Base-by-base conservation (phyloP, 371 early-diverging fungal species). In the Mortierella sp. region DNA sequence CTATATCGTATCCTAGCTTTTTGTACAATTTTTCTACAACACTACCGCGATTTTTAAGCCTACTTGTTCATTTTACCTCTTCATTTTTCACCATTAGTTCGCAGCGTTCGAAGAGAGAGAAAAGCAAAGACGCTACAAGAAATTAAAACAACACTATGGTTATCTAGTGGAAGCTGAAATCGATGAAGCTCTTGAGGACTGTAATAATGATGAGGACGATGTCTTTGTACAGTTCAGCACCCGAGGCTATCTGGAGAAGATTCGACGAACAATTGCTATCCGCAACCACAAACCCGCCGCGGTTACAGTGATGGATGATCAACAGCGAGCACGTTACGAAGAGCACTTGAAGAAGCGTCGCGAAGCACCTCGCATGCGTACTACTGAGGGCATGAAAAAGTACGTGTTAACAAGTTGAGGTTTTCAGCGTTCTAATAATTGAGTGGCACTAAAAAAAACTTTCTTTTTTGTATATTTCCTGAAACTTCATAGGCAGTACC, bases 151-250 rank as follows among this genome's bases (percentile, higher is more conserved):
- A 24, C 89, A 95, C 67, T 95, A 91, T 81, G 90, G 90, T 33
- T 92, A 94, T 74, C 77, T 97, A 33, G 86, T 88, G 0, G 88
- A 89, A 66, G 95, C 95, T 70, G 97, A 97, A 86, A 92, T 97
- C 36, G 84, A 88, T 58, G 90, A 91, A 61, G 94, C 95, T 58
- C 82, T 96, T 32, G 87, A 90, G 65, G 94, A 95, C 63, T 91
- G 91, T 74, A 87, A 86, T 22, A 88, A 94, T 69, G 93, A 97
- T 68, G 97, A 96, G 84, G 94, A 96, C 69, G 90, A 93, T 71
- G 92, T 89, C 28, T 92, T 94, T 70, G 85, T 89, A 61, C 91
- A 92, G 58, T 88, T 95, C 52, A 93, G 95, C 33, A 87, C 91
- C 45, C 88, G 88, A 16, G 92, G 90, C 0, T 94, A 94, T 68